These are phyloP conservation scores for Xerocomellus intermedius DNA, from an alignment of 768 basidiomycete genomes.

Conservation along the genomic window DNA sequence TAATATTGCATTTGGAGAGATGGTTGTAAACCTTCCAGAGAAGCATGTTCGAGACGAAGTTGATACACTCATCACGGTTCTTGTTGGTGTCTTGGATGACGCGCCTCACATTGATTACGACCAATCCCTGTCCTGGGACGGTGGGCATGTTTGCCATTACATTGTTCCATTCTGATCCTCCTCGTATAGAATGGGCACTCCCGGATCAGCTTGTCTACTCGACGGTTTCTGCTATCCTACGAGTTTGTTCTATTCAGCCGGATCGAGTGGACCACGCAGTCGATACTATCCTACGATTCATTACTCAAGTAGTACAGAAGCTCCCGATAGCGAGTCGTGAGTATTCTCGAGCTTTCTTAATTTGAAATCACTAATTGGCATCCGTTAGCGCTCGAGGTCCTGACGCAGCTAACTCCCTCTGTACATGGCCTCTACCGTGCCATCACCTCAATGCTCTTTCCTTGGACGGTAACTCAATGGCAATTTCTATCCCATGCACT, in stretches of 20 bases:
- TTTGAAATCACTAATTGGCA: not conserved
- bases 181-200: constrained; percentile 72
- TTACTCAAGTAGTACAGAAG: constrained; percentile 52
- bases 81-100: constrained; percentile 68
- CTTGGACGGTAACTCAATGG: constrained; percentile 74
- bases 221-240: constrained; percentile 72
- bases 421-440: constrained; percentile 88
- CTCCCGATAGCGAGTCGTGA: constrained; percentile 55
- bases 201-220: constrained; percentile 83
- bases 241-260: constrained; percentile 54
- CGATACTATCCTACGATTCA: constrained; percentile 60
- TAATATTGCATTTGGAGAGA: constrained; percentile 81
- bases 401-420: constrained; percentile 76
- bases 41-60: constrained; percentile 49
- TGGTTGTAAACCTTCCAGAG: constrained; percentile 63
- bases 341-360: constrained; percentile 22
- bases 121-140: constrained; percentile 74
- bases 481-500: constrained; percentile 50
- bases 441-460: constrained; percentile 72
- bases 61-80: constrained; percentile 52
- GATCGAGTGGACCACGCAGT: constrained; percentile 51
- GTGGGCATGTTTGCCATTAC: constrained; percentile 37
- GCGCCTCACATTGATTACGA: constrained; percentile 79
- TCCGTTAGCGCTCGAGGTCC: constrained; percentile 58
- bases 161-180: not conserved